phyloP scores from a whole-genome alignment of 306 rosid genomes.

The Quercus alba region DNA sequence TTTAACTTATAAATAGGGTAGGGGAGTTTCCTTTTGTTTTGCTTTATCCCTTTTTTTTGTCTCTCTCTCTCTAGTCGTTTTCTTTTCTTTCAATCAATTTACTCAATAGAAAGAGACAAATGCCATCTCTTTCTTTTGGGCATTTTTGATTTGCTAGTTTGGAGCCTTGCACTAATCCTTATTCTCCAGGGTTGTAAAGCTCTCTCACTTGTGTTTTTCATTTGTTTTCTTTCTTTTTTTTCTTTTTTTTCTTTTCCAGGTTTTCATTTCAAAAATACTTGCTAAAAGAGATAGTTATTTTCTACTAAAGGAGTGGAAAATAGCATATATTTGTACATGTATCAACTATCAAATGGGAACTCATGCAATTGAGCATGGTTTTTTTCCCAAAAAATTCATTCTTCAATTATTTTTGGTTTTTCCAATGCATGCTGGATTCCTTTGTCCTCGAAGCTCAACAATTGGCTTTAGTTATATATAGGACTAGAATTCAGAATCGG shows the following conservation, averaged over 20 bases:
- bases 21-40: slow-evolving; percentile 8
- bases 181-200: slow-evolving; percentile 40
- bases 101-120: slow-evolving; percentile 44
- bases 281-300: slow-evolving; percentile 26
- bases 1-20: slow-evolving; percentile 32
- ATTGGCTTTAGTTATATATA: no score
- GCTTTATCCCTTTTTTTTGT: background rate
- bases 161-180: slow-evolving; percentile 20
- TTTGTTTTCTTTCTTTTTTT: background rate
- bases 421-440: no score
- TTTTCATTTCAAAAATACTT: slow-evolving; percentile 14
- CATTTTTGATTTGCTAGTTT: slow-evolving; percentile 47
- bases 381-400: background rate
- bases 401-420: background rate
- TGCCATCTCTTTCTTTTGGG: slow-evolving; percentile 45
- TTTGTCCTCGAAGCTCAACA: no score
- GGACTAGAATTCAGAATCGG: no score
- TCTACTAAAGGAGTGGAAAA: slow-evolving; percentile 48
- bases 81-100: slow-evolving; percentile 3
- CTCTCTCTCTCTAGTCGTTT: background rate
- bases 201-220: slow-evolving; percentile 36
- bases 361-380: slow-evolving; percentile 11
- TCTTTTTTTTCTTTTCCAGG: background rate
- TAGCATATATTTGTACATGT: slow-evolving; percentile 43
- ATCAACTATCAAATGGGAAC: slow-evolving; percentile 10